A percentile compares a stretch with the other conserved stretches of the same genome.
phyloP scores from a whole-genome alignment of 192 early-diverging fungal species.

The Coemansia sp. region DNA sequence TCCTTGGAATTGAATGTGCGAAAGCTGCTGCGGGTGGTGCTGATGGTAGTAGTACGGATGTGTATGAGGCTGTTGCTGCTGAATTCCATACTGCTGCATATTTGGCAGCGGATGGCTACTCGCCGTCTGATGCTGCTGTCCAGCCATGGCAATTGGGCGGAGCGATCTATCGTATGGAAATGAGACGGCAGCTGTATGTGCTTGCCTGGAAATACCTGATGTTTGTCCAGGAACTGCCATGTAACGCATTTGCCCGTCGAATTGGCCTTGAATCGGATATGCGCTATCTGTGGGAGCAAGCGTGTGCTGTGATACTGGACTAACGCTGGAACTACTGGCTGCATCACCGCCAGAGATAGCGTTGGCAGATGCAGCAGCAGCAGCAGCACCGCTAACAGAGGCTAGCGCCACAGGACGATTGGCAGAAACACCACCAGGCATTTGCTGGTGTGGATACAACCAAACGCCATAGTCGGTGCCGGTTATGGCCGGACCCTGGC shows the following conservation, averaged over 20 bases:
- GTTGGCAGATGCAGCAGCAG: constrained; percentile 2
- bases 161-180: constrained; percentile 33
- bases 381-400: constrained; percentile 19
- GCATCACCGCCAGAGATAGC: constrained; percentile 17
- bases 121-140: constrained; percentile 14
- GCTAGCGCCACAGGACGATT: constrained; percentile 30
- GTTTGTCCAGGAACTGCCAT: constrained; percentile 52
- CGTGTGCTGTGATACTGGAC: constrained; percentile 46
- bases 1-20: constrained; percentile 5
- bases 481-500: constrained; percentile 33
- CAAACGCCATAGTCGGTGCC: constrained; percentile 46
- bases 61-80: constrained; percentile 25
- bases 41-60: constrained; percentile 8
- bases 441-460: constrained; percentile 52
- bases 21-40: constrained; percentile 16
- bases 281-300: constrained; percentile 32
- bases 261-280: constrained; percentile 37
- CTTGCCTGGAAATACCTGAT: constrained; percentile 34
- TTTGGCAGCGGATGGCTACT: constrained; percentile 2
- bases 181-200: constrained; percentile 4
- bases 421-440: constrained; percentile 2
- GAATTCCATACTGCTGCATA: constrained; percentile 1
- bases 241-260: constrained; percentile 52
- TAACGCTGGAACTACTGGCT: constrained; percentile 42
- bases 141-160: constrained; percentile 17